phyloP scores from a whole-genome alignment of 768 basidiomycete species.

The Rhizopogon rudus region DNA sequence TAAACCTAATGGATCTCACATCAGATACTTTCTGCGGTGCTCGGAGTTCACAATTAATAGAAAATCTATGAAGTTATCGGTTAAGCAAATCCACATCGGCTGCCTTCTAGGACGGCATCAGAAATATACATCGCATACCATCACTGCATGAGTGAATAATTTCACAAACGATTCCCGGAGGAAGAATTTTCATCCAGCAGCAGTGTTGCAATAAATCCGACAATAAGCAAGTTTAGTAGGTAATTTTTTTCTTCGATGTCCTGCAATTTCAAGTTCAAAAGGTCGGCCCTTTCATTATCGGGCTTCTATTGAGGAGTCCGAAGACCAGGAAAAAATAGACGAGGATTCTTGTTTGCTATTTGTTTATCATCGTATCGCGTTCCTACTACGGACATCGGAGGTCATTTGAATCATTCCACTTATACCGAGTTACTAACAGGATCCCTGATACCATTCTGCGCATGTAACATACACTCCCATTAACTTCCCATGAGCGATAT shows the following conservation, averaged over 20 bases:
- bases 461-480: neutral
- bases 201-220: no score
- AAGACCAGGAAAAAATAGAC: neutral
- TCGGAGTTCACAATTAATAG: no score
- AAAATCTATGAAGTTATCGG: no score
- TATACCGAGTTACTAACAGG: neutral
- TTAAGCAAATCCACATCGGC: no score
- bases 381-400: neutral
- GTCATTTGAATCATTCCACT: neutral
- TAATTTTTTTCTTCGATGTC: neutral
- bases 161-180: no score
- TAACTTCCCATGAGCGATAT: neutral
- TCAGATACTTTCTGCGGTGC: no score
- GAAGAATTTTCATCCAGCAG: no score
- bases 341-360: neutral
- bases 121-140: no score
- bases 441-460: neutral
- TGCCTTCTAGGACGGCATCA: no score
- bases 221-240: no score
- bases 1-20: no score
- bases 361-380: slow-evolving; percentile 1
- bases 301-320: neutral
- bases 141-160: no score
- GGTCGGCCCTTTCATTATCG: neutral
- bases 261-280: neutral